Base-by-base conservation (phyloP, 331 rosid genomes). In the Prunus yedoensis region DNA sequence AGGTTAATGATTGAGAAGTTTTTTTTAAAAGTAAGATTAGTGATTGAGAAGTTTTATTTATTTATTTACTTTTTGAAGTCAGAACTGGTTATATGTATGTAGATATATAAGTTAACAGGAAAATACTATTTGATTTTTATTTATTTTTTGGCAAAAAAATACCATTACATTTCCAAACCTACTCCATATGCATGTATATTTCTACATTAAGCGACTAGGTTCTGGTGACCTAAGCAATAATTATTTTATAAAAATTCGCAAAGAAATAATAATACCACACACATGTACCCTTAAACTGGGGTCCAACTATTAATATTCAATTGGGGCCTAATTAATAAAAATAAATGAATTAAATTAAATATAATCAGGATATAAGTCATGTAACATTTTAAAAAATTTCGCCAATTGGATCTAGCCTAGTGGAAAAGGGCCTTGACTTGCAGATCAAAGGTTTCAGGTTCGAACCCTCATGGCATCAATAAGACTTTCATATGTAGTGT, bases 391-490 rank as follows among this genome's bases (percentile, higher is more conserved):
- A 0, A 32, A 32, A 32, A 4, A 0, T 32, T 32, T 32, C 1
- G 0, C 41, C 41, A 35, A 6, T 0, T 0, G 1, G 41, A 0
- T 35, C 41, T 35, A 35, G 8, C 41, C 0, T 6, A 35, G 0
- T 35, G 8, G 2, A 35, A 35, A 35, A 5, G 2, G 2, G 8
- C 2, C 0, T 35, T 35, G 8, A 6, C 41, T 35, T 35, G 41
- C 2, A 35, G 1, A 35, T 35, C 0, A 35, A 0, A 35, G 0
- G 8, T 35, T 2, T 35, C 9, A 1, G 0, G 8, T 35, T 35
- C 41, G 1, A 35, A 35, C 1, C 9, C 2, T 1, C 0, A 1
- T 35, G 1, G 1, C 41, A 35, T 38, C 9, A 38, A 8, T 38
- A 38, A 38, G 43, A 38, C 9, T 38, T 38, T 38, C 43, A 1